Base-by-base conservation (phyloP, 2,329 filamentous ascomycete genomes). In the Hymenoscyphus fructigenus region DNA sequence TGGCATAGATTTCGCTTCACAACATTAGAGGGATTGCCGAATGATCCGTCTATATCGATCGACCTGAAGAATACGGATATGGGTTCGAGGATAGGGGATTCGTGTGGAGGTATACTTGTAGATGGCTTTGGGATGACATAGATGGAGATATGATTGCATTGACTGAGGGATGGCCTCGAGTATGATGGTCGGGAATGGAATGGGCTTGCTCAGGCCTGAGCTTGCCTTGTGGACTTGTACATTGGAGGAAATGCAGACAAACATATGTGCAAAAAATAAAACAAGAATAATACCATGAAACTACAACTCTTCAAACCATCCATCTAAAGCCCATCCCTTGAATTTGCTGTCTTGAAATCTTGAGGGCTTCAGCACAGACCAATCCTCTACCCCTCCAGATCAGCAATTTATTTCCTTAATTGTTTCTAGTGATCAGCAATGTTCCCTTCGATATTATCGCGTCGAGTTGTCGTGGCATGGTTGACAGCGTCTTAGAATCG, bases 141-240 rank as follows among this genome's bases (percentile, higher is more conserved):
- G 47, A 53, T 53, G 47, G 47, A 53, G 47, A 26, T 53, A 23
- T 53, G 47, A 14, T 53, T 53, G 47, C 47, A 53, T 26, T 53
- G 20, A 26, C 47, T 14, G 2, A 5, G 47, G 47, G 47, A 53
- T 2, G 47, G n/a, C 9, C 29, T 44, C 17, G 41, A n/a, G n/a
- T 44, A 44, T n/a, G 20, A 53, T 26, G 12, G 47, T 53, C 47
- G 20, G 47, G 14, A 53, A 14, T 23, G 47, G 23, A 23, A 23
- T 53, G 20, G 20, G 20, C 10, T 3, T 14, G 47, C 47, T 53
- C 14, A 14, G 47, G 20, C 47, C 23, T 14, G 47, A 53, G 47
- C 47, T 53, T 23, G 47, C 47, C 20, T 23, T 14, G n/a, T 3
- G 47, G 47, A 47, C 20, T 53, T 53, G 20, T 53, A 53, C 47